phyloP scores from a whole-genome alignment of 257 asterid species.

The Solanum acaule region DNA sequence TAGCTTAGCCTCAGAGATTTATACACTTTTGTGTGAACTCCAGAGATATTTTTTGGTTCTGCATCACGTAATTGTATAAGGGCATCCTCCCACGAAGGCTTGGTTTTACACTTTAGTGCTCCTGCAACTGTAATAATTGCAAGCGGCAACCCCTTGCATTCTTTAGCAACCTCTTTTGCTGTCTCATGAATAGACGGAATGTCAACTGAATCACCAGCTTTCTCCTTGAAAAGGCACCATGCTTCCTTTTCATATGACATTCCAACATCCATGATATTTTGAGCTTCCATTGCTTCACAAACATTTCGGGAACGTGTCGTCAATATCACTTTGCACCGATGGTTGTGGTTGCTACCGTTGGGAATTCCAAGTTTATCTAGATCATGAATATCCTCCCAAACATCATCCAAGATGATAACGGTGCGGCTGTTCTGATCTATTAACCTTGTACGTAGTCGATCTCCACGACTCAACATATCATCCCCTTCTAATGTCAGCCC shows the following conservation, averaged over 20 bases:
- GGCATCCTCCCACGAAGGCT: neutral
- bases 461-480: neutral
- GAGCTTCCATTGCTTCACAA: no score
- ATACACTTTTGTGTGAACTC: neutral
- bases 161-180: no score
- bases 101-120: neutral
- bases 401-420: neutral
- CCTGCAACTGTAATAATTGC: neutral
- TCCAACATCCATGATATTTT: no score
- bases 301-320: no score
- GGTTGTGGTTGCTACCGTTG: no score
- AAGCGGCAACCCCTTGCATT: neutral
- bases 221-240: no score
- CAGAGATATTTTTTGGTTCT: neutral
- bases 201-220: no score
- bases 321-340: no score
- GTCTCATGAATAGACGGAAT: no score
- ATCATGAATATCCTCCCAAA: neutral
- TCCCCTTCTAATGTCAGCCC: neutral
- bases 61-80: neutral
- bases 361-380: neutral
- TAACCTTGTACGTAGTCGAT: neutral
- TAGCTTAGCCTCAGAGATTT: conserved; percentile 2
- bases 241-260: no score
- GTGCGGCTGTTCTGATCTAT: neutral